Percentiles rank a stretch among this genome's conserved stretches.
phyloP scores from a whole-genome alignment of 768 basidiomycete genomes.

The Boletus vinaceobasis region DNA sequence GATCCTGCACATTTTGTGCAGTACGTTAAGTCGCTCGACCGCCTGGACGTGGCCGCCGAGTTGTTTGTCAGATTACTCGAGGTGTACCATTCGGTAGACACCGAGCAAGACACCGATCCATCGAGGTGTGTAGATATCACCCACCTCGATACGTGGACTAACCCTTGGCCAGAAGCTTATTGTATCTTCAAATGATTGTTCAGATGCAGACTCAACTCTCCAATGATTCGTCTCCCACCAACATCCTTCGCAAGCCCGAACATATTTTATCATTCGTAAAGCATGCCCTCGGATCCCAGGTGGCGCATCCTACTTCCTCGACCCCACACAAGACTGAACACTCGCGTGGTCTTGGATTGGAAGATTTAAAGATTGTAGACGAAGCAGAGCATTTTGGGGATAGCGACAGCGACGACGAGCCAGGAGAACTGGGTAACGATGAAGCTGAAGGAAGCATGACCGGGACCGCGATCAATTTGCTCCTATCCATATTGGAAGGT shows the following conservation, averaged over 20 bases:
- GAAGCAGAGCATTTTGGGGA: constrained; percentile 41
- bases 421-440: constrained; percentile 35
- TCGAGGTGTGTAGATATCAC: constrained; percentile 15
- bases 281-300: constrained; percentile 59
- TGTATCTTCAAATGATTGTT: constrained; percentile 77
- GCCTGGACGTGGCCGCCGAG: constrained; percentile 66
- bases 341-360: constrained; percentile 26
- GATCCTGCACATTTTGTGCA: constrained; percentile 68
- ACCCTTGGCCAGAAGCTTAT: constrained; percentile 48
- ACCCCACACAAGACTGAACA: constrained; percentile 1
- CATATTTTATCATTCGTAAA: constrained; percentile 83
- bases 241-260: constrained; percentile 57
- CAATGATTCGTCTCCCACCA: constrained; percentile 48
- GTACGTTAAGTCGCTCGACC: constrained; percentile 61
- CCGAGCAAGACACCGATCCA: constrained; percentile 20
- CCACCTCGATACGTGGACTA: not conserved
- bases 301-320: not conserved
- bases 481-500: constrained; percentile 90
- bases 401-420: constrained; percentile 56
- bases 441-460: constrained; percentile 60
- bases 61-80: constrained; percentile 76
- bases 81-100: constrained; percentile 45
- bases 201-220: constrained; percentile 75
- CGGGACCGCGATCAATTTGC: constrained; percentile 72
- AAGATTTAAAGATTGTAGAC: constrained; percentile 38